A percentile compares a stretch with the other conserved stretches of the same genome.
These are phyloP conservation scores for Fistulinella staudtii DNA, from an alignment of 1,284 basidiomycete species.

Conservation along the genomic window DNA sequence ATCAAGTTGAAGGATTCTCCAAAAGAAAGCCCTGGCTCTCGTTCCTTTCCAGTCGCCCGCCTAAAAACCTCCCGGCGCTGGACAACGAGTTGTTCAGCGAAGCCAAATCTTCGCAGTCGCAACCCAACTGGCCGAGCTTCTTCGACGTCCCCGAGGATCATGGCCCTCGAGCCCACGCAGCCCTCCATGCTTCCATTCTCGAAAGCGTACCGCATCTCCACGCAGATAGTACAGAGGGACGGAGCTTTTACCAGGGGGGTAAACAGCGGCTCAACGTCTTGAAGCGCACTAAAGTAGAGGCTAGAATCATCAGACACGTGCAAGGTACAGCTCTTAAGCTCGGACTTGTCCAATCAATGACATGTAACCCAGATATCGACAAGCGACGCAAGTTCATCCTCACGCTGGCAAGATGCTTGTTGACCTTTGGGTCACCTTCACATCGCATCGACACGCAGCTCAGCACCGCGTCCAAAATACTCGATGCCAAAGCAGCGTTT, in stretches of 20 bases:
- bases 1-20: conserved; percentile 2
- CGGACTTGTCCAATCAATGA: background rate
- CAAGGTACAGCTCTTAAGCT: conserved; percentile 27
- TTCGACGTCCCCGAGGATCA: conserved; percentile 21
- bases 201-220: conserved; percentile 2
- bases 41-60: conserved; percentile 10
- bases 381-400: conserved; percentile 74
- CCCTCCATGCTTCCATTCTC: conserved; percentile 7
- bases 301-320: conserved; percentile 32
- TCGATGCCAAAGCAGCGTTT: conserved; percentile 66
- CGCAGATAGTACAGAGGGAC: conserved; percentile 20
- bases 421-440: conserved; percentile 81
- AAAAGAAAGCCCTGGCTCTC: conserved; percentile 13
- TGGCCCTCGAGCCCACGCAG: conserved; percentile 15
- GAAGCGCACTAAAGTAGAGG: conserved; percentile 18
- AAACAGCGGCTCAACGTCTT: conserved; percentile 25
- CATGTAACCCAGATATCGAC: conserved; percentile 46
- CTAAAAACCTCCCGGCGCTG: conserved; percentile 14
- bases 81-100: conserved; percentile 26
- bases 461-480: conserved; percentile 47
- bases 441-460: conserved; percentile 85
- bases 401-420: conserved; percentile 75
- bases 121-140: conserved; percentile 24
- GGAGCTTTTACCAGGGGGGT: conserved; percentile 28
- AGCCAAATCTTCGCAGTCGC: conserved; percentile 25